Conservation (phyloP, 2,329 filamentous ascomycete species). For the Calonectria fujianensis region DNA sequence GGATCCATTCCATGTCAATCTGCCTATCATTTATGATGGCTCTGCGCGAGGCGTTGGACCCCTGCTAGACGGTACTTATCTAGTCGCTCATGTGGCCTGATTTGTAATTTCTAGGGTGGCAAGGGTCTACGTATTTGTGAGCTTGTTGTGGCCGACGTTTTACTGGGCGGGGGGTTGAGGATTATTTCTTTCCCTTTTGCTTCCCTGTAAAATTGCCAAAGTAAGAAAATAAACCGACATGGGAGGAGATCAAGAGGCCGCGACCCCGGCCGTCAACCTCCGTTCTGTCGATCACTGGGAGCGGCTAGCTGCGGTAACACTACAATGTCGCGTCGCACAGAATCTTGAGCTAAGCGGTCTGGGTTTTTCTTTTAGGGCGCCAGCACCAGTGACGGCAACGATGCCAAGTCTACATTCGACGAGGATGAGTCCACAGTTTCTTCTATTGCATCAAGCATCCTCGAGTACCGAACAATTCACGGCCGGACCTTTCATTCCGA, state of each 20-base stretch:
- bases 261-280: neutral
- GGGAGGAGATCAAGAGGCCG: neutral
- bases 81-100: slow-evolving; percentile 9
- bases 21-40: neutral
- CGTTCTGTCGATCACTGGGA: slow-evolving; percentile 25
- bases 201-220: slow-evolving; percentile 1
- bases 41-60: neutral
- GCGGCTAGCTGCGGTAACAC: slow-evolving; percentile 24
- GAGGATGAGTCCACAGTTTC: slow-evolving; percentile 46
- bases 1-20: neutral
- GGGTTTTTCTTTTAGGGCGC: neutral
- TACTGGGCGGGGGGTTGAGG: neutral
- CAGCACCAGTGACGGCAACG: neutral
- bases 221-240: neutral
- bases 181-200: neutral
- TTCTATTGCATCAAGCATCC: slow-evolving; percentile 50
- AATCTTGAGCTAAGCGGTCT: neutral
- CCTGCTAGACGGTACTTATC: neutral
- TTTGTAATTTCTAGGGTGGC: slow-evolving; percentile 13
- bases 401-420: neutral
- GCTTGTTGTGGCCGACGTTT: neutral
- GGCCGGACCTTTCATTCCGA: slow-evolving; percentile 51
- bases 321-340: neutral
- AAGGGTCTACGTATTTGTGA: neutral
- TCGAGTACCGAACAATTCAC: slow-evolving; percentile 48